Percentiles rank a stretch among this genome's conserved stretches.
phyloP scores from a whole-genome alignment of 805 yeast species.

The Sungouiozyma intestinalis region DNA sequence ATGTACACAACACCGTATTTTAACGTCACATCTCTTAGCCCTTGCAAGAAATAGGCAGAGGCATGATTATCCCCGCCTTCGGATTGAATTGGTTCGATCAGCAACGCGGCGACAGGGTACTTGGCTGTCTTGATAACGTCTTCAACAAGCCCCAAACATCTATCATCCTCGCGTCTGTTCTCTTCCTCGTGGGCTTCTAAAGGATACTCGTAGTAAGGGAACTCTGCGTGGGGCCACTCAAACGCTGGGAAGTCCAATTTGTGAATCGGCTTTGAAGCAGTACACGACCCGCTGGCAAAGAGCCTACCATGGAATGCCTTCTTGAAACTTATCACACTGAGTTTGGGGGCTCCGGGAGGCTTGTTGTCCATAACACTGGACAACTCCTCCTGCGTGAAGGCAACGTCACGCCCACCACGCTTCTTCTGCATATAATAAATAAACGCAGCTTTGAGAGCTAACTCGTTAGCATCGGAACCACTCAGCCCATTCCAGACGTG shows the following conservation, averaged over 20 bases:
- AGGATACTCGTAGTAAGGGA: slow-evolving; percentile 80
- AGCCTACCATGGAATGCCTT: slow-evolving; percentile 91
- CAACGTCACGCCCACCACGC: slow-evolving; percentile 54
- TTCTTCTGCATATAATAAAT: slow-evolving; percentile 49
- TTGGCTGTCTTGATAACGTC: slow-evolving; percentile 55
- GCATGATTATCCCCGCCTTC: slow-evolving; percentile 76
- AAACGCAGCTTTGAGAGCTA: slow-evolving; percentile 63
- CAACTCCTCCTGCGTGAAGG: slow-evolving; percentile 61
- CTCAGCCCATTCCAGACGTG: slow-evolving; percentile 56
- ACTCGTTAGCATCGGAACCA: slow-evolving; percentile 63
- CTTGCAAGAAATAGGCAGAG: slow-evolving; percentile 49
- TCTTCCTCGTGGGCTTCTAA: slow-evolving; percentile 51
- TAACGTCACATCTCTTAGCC: slow-evolving; percentile 47
- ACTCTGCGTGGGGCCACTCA: slow-evolving; percentile 95
- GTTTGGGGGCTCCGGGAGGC: slow-evolving; percentile 82
- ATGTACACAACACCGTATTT: slow-evolving; percentile 50
- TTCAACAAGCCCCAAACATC: slow-evolving; percentile 73
- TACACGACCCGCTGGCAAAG: slow-evolving; percentile 83
- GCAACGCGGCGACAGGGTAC: slow-evolving; percentile 75
- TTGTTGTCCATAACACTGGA: slow-evolving; percentile 65
- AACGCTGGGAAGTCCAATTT: slow-evolving; percentile 88
- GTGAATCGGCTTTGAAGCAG: slow-evolving; percentile 92
- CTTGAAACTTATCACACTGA: slow-evolving; percentile 78
- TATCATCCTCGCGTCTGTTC: slow-evolving; percentile 68
- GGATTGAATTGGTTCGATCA: slow-evolving; percentile 79